These are phyloP conservation scores for Yamadazyma tumulicola DNA, from an alignment of 805 yeast genomes.

Conservation along the genomic window DNA sequence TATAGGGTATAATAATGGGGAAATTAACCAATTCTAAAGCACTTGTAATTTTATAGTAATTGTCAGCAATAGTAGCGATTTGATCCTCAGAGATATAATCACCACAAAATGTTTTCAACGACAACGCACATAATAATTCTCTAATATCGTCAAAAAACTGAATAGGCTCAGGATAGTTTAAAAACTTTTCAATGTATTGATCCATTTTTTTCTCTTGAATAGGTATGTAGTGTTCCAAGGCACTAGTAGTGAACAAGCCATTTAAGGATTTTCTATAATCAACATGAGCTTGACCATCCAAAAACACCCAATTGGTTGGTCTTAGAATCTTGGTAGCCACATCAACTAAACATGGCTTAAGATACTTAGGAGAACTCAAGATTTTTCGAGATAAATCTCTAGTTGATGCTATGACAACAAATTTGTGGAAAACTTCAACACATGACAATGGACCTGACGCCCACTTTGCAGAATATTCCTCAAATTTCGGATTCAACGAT, in stretches of 20 bases:
- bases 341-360: conserved; percentile 97
- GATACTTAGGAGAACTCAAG: conserved; percentile 78
- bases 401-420: conserved; percentile 88
- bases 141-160: conserved; percentile 91
- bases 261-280: conserved; percentile 91
- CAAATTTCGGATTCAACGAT: conserved; percentile 91
- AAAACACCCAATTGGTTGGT: conserved; percentile 96
- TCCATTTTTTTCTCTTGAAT: conserved; percentile 83
- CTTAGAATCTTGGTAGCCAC: conserved; percentile 91
- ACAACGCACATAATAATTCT: conserved; percentile 92
- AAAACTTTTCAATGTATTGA: conserved; percentile 66
- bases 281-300: conserved; percentile 92
- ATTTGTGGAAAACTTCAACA: conserved; percentile 96
- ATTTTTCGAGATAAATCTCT: conserved; percentile 88
- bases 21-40: conserved; percentile 96
- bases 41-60: conserved; percentile 87
- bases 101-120: conserved; percentile 93
- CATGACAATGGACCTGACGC: conserved; percentile 90
- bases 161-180: conserved; percentile 59
- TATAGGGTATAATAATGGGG: conserved; percentile 93
- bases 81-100: conserved; percentile 90
- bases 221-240: conserved; percentile 81
- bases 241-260: conserved; percentile 81
- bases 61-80: conserved; percentile 83
- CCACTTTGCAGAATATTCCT: conserved; percentile 92